Evolutionary conservation across 2,329 filamentous ascomycete species (phyloP).

Genomic region (Grosmannia huntii): DNA sequence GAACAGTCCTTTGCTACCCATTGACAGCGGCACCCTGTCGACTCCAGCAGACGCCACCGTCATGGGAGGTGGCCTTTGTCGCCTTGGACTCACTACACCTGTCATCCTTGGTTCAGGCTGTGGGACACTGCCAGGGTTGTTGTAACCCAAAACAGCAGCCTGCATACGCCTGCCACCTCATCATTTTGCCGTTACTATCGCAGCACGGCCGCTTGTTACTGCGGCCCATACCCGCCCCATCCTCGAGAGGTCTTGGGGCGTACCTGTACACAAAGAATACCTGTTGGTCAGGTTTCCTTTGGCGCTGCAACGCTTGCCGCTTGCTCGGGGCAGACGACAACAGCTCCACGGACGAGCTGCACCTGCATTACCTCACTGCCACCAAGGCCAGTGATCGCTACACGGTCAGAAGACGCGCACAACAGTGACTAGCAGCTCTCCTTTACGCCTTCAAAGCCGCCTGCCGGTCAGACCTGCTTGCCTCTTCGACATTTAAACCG

Average conservation of each 20-base stretch:
- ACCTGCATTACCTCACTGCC: background rate
- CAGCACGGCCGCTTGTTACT: conserved; percentile 1
- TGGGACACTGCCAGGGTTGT: conserved; percentile 9
- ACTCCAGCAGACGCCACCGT: conserved; percentile 2
- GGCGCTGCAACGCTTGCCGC: conserved; percentile 6
- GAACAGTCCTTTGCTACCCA: background rate
- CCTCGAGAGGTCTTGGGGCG: conserved; percentile 7
- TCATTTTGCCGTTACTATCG: conserved; percentile 1
- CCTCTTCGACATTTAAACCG: conserved; percentile 5
- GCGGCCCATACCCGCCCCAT: conserved; percentile 8
- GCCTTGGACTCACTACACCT: conserved; percentile 5
- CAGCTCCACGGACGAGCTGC: background rate
- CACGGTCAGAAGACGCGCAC: background rate
- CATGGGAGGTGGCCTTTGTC: conserved; percentile 7
- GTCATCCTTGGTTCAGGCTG: conserved; percentile 9
- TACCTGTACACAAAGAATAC: conserved; percentile 7
- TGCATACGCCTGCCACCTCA: conserved; percentile 11
- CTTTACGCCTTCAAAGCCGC: background rate
- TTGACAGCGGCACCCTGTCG: background rate
- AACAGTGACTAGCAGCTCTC: background rate
- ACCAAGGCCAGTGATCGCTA: background rate
- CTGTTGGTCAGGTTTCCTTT: background rate
- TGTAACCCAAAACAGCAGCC: conserved; percentile 12
- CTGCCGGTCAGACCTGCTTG: background rate
- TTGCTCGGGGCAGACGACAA: conserved; percentile 3